These are phyloP conservation scores for Tolypocladium tundrense DNA, from an alignment of 2,329 filamentous ascomycete species.

Conservation along the genomic window DNA sequence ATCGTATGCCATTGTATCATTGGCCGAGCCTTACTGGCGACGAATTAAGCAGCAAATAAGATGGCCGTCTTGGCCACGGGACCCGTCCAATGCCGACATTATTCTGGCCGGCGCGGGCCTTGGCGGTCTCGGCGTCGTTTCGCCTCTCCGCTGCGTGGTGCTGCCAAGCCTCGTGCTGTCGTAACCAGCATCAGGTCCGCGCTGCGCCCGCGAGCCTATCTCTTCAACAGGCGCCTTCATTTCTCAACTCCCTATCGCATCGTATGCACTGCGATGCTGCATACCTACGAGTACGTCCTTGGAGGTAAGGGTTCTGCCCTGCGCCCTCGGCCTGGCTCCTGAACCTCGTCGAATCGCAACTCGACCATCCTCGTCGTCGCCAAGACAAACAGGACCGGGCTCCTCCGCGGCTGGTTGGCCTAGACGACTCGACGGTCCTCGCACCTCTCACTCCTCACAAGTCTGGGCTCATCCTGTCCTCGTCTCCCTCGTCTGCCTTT, in stretches of 20 bases:
- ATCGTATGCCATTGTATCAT: not conserved
- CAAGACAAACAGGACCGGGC: not conserved
- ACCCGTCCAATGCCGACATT: not conserved
- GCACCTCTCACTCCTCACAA: not conserved
- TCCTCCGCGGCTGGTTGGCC: not conserved
- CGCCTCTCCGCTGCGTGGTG: conserved; percentile 4
- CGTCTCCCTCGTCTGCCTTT: not conserved
- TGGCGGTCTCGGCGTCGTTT: conserved; percentile 11
- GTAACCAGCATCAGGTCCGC: not conserved
- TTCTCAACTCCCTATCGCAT: not conserved
- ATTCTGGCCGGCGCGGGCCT: conserved; percentile 5
- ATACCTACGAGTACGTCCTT: not conserved
- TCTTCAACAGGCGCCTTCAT: not conserved
- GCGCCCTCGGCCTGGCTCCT: not conserved
- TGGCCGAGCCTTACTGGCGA: not conserved
- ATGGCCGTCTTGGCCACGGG: not conserved
- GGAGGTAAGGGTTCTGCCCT: not conserved
- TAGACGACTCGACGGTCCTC: not conserved
- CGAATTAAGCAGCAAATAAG: not conserved
- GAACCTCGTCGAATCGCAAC: not conserved
- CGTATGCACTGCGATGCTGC: not conserved
- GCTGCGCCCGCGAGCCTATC: not conserved
- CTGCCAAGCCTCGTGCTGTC: conserved; percentile 9
- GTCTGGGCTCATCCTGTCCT: not conserved
- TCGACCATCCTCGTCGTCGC: not conserved